These are phyloP conservation scores for Blastomyces silverae DNA, from an alignment of 2,329 filamentous ascomycete genomes.

Conservation along the genomic window DNA sequence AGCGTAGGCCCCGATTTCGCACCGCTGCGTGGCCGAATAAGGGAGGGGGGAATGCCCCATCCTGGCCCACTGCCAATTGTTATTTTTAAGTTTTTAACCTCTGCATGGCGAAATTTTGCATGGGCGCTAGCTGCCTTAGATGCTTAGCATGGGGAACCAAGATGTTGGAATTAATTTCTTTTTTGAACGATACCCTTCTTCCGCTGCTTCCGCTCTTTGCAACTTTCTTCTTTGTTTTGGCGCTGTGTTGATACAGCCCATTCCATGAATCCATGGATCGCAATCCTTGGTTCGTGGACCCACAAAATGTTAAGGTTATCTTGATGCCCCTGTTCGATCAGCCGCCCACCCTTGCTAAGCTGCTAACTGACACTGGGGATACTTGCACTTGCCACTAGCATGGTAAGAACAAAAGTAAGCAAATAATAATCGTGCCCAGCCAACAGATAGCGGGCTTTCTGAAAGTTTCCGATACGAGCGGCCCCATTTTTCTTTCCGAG, in stretches of 20 bases:
- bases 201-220: not conserved
- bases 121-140: not conserved
- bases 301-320: conserved; percentile 12
- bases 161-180: conserved; percentile 2
- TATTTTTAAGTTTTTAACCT: conserved; percentile 9
- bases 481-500: not conserved
- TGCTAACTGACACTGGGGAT: not conserved
- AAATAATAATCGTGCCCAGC: not conserved
- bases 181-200: not conserved
- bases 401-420: not conserved
- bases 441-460: not conserved
- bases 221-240: not conserved
- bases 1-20: not conserved
- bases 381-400: not conserved
- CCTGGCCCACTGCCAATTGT: not conserved
- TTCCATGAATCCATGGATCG: not conserved
- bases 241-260: not conserved
- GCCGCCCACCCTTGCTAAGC: conserved; percentile 5
- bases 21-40: not conserved
- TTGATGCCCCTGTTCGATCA: conserved; percentile 14
- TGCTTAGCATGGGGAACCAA: conserved; percentile 3
- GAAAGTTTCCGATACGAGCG: not conserved
- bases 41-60: not conserved
- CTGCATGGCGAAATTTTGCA: conserved; percentile 1
- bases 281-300: conserved; percentile 7